Conservation (phyloP, 805 yeast genomes). For the Tetrapisispora nanseiensis region DNA sequence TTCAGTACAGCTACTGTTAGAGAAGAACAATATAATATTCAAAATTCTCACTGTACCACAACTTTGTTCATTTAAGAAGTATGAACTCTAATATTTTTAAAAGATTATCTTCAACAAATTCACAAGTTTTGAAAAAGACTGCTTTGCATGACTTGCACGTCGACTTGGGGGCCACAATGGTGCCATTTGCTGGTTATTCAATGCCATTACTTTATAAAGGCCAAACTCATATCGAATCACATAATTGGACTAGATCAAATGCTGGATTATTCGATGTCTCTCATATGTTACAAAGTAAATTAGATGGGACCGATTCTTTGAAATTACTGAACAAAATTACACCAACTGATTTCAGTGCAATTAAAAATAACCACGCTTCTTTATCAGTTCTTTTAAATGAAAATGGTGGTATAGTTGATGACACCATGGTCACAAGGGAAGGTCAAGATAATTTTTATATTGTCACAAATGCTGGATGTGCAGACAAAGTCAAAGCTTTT, state of each 20-base stretch:
- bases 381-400: constrained; percentile 64
- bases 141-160: constrained; percentile 77
- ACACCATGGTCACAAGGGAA: constrained; percentile 80
- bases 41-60: too few relatives aligned
- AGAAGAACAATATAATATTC: too few relatives aligned
- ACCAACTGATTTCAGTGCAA: constrained; percentile 68
- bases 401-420: constrained; percentile 87
- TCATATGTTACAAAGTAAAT: constrained; percentile 89
- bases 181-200: constrained; percentile 89
- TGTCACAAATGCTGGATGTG: constrained; percentile 94
- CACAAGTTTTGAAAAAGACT: constrained; percentile 44
- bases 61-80: too few relatives aligned
- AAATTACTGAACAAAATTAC: constrained; percentile 67
- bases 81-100: constrained; percentile 6
- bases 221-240: constrained; percentile 88
- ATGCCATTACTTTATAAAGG: constrained; percentile 87
- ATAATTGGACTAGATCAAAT: constrained; percentile 80
- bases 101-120: constrained; percentile 27
- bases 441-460: constrained; percentile 57
- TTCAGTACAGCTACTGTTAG: too few relatives aligned
- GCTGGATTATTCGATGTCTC: constrained; percentile 94
- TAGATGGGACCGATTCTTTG: constrained; percentile 60
- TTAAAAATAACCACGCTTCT: constrained; percentile 54
- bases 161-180: constrained; percentile 77
- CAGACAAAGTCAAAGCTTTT: constrained; percentile 67